Percentiles rank a stretch among this genome's conserved stretches.
Evolutionary conservation across 306 rosid genomes (phyloP).

Genomic region (Senna siamea): DNA sequence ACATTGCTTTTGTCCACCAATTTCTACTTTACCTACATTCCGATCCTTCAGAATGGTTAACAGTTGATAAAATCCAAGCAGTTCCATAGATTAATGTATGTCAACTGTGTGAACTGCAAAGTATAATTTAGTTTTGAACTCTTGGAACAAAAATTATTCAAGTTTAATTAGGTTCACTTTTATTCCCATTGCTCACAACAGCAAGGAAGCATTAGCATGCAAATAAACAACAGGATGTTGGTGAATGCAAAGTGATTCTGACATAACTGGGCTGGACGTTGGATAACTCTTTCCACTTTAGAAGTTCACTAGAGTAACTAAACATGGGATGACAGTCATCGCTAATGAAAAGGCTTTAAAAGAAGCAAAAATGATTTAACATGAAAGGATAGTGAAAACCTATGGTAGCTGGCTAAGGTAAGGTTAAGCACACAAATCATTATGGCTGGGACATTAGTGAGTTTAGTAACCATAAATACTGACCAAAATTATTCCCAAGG

Average conservation of each 20-base stretch:
- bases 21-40: constrained; percentile 73
- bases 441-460: not conserved
- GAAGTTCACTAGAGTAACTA: not conserved
- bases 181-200: constrained; percentile 17
- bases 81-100: constrained; percentile 30
- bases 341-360: not conserved
- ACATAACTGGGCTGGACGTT: no score
- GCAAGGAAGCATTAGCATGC: constrained; percentile 24
- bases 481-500: not conserved
- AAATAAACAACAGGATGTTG: constrained; percentile 26
- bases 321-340: not conserved
- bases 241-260: constrained; percentile 14
- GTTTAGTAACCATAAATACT: constrained; percentile 25
- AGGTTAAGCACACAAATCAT: constrained; percentile 16
- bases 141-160: not conserved
- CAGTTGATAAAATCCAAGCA: constrained; percentile 40
- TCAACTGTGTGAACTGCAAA: constrained; percentile 18
- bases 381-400: not conserved
- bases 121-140: constrained; percentile 3
- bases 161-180: not conserved
- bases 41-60: constrained; percentile 64
- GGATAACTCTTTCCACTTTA: not conserved
- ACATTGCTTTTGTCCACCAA: constrained; percentile 67
- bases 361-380: not conserved
- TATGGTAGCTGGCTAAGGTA: constrained; percentile 3